Percentiles rank a stretch among this genome's conserved stretches.
Conservation (phyloP, 768 basidiomycete genomes). For the Suillus bovinus region DNA sequence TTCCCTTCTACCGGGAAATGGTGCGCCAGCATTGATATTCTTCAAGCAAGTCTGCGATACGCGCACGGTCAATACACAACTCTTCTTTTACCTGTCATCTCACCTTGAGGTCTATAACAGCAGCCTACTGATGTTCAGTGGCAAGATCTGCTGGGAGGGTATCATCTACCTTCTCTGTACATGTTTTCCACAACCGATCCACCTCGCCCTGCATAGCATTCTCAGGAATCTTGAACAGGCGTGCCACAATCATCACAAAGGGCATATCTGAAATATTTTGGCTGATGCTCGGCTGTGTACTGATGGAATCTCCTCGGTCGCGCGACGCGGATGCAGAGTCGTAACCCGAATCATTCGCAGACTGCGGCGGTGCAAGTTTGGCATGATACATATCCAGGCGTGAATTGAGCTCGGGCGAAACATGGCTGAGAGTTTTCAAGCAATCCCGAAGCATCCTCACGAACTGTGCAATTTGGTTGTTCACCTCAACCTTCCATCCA, state of each 20-base stretch:
- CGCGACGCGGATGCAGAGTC: conserved; percentile 61
- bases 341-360: conserved; percentile 65
- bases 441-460: conserved; percentile 84
- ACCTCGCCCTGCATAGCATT: conserved; percentile 72
- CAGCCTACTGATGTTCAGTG: conserved; percentile 53
- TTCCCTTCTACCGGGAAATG: conserved; percentile 83
- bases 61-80: neutral
- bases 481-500: conserved; percentile 91
- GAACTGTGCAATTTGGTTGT: conserved; percentile 89
- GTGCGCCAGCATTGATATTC: conserved; percentile 79
- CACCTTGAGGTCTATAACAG: conserved; percentile 86
- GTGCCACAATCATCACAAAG: conserved; percentile 66
- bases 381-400: conserved; percentile 83
- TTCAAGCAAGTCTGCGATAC: conserved; percentile 77
- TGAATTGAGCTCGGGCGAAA: conserved; percentile 78
- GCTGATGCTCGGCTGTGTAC: conserved; percentile 37
- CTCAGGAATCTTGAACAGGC: conserved; percentile 74
- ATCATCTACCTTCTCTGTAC: conserved; percentile 72
- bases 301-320: conserved; percentile 52
- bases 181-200: conserved; percentile 58
- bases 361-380: conserved; percentile 68
- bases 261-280: conserved; percentile 72
- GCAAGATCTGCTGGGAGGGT: conserved; percentile 3
- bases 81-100: conserved; percentile 5
- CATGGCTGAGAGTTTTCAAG: conserved; percentile 68